Percentiles rank a stretch among this genome's conserved stretches.
Evolutionary conservation across 1,284 basidiomycete species (phyloP).

Genomic region (Thelephora terrestris): DNA sequence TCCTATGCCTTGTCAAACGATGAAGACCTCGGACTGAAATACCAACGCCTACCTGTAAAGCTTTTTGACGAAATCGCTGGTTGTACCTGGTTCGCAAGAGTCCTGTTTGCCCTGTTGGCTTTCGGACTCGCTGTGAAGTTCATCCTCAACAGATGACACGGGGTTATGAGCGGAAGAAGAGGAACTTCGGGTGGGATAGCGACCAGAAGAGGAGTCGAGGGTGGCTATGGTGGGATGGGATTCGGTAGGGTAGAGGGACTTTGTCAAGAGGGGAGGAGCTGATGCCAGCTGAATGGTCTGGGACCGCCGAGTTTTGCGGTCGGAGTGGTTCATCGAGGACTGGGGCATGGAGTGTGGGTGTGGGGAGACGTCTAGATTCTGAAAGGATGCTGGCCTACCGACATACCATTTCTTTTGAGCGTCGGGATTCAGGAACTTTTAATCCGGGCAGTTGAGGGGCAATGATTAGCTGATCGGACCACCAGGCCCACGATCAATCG

Average conservation of each 20-base stretch:
- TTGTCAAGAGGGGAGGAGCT: constrained; percentile 32
- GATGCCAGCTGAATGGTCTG: constrained; percentile 31
- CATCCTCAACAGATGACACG: constrained; percentile 7
- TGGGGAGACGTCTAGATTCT: too few species aligned
- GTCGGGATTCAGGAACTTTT: too few species aligned
- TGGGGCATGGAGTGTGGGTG: constrained; percentile 1
- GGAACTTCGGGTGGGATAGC: constrained; percentile 16
- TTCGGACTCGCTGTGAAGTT: constrained; percentile 5
- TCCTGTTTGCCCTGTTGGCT: constrained; percentile 16
- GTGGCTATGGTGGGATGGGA: constrained; percentile 13
- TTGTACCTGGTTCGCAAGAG: constrained; percentile 45
- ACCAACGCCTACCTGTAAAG: constrained; percentile 67
- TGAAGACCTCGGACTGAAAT: constrained; percentile 6
- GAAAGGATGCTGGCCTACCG: too few species aligned
- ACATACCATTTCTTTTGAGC: too few species aligned
- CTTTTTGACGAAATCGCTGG: constrained; percentile 92
- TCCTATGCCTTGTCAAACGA: constrained; percentile 34
- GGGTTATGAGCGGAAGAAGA: constrained; percentile 4
- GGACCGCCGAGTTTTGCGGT: constrained; percentile 16
- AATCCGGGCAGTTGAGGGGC: too few species aligned
- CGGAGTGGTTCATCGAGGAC: constrained; percentile 10
- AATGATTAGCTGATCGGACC: too few species aligned
- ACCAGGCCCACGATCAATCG: too few species aligned
- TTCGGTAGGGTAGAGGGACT: constrained; percentile 26
- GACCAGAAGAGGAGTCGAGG: constrained; percentile 15